Percentiles rank a stretch among this genome's conserved stretches.
These are phyloP conservation scores for Fusarium mundagurra DNA, from an alignment of 2,329 filamentous ascomycete genomes.

Conservation along the genomic window DNA sequence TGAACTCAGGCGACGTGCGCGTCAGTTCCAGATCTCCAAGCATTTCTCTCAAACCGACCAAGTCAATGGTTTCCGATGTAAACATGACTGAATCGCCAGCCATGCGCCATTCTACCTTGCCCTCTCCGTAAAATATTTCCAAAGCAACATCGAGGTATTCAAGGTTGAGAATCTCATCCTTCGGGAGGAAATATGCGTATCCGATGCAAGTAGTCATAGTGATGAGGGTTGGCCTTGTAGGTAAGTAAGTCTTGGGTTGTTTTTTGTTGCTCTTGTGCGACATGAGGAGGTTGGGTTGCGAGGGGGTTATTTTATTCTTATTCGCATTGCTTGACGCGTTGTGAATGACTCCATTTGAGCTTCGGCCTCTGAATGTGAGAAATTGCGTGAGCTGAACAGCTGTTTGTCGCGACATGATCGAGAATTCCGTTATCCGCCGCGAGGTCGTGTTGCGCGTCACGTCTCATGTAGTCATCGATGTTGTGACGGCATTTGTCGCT, in stretches of 20 bases:
- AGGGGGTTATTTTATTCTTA: neutral
- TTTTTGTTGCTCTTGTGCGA: neutral
- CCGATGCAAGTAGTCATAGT: neutral
- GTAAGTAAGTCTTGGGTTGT: fast-evolving
- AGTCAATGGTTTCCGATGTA: fast-evolving
- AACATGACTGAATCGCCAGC: neutral
- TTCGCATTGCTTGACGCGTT: fast-evolving
- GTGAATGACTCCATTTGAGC: neutral
- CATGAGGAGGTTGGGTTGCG: fast-evolving
- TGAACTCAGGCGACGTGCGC: neutral
- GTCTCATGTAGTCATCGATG: fast-evolving
- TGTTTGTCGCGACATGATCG: fast-evolving
- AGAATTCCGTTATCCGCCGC: neutral
- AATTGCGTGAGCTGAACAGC: neutral
- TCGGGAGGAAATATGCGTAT: neutral
- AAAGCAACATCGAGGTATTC: neutral
- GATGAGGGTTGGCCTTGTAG: fast-evolving
- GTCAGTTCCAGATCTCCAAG: neutral
- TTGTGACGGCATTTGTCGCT: neutral
- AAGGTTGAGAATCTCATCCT: neutral
- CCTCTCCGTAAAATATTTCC: neutral
- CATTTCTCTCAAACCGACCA: neutral
- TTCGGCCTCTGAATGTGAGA: neutral
- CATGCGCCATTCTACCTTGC: fast-evolving
- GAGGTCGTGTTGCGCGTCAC: neutral